Evolutionary conservation across 177 flowering plant species (phyloP).

Genomic region (Telopea speciosissima): DNA sequence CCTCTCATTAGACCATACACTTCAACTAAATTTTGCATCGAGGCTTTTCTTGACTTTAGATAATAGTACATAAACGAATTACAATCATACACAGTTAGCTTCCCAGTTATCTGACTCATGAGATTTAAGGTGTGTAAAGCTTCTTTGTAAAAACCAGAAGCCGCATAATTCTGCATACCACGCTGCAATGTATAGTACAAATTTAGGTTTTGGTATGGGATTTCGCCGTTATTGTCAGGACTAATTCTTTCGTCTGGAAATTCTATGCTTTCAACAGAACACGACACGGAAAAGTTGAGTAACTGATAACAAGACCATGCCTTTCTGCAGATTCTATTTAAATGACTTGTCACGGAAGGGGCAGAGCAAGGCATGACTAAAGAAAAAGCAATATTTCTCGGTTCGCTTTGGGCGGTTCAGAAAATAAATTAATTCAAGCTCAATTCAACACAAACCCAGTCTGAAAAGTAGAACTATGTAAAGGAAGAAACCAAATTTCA

Average conservation of each 20-base stretch:
- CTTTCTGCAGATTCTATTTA: constrained; percentile 12
- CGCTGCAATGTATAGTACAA: constrained; percentile 7
- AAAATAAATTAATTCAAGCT: too few species aligned
- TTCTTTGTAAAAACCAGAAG: constrained; percentile 25
- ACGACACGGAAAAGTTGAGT: constrained; percentile 6
- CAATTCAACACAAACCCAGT: too few species aligned
- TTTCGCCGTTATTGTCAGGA: not conserved
- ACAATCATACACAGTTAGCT: constrained; percentile 39
- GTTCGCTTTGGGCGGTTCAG: too few species aligned
- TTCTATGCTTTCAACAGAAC: constrained; percentile 6
- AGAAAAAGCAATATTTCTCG: too few species aligned
- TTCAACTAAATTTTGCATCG: constrained; percentile 16
- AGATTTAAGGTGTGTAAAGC: constrained; percentile 29
- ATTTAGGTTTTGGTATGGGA: not conserved
- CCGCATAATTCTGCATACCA: constrained; percentile 27
- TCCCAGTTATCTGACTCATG: constrained; percentile 29
- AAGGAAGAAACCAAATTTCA: too few species aligned
- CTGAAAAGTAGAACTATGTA: too few species aligned
- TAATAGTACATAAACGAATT: constrained; percentile 40
- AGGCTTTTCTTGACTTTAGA: constrained; percentile 24
- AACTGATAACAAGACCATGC: not conserved
- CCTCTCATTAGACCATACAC: constrained; percentile 30
- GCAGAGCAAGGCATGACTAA: not conserved
- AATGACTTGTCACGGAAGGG: not conserved
- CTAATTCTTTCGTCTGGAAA: constrained; percentile 10